Base-by-base conservation (phyloP, 2,329 filamentous ascomycete species). In the Penicillium brasilianum region DNA sequence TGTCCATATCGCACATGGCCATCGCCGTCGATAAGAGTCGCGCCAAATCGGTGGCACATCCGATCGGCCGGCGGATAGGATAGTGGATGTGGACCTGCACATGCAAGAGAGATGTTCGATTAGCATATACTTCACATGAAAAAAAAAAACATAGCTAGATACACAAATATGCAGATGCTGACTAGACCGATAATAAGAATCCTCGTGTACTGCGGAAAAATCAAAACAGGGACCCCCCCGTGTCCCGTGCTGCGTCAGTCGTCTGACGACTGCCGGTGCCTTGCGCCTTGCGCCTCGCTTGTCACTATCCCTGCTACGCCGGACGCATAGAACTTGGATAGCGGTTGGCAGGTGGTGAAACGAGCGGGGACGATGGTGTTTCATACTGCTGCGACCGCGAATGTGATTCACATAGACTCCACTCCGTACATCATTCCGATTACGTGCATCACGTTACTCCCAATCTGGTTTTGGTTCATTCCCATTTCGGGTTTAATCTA, bases 311-410 rank as follows among this genome's bases (percentile, higher is more conserved):
- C 54, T 49, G 43, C 30, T 34, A 41, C 34, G 46, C n/a, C 37
- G 25, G 43, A 32, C 30, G 48, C 48, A 56, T 49, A 11, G 44
- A 51, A 51, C 53, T 52, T 39, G 37, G 22, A 30, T 28, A 18
- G 51, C 37, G 4, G 46, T 36, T 37, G 50, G 32, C 30, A 25
- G 34, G 52, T 63, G 46, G 61, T 67, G 61, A 68, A 67, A 66
- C 65, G 59, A 57, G 60, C 53, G 39, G 60, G 62, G 59, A 14
- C 14, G 7, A 18, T 28, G 57, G 20, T 41, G 65, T 68, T 67
- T 67, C 63, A 67, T 58, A 53, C 48, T 54, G 37, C 44, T 52
- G 53, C 18, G 16, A 50, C 48, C 20, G 48, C 16, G 44, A 25
- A 18, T 18, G 30, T 18, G 44, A 48, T 48, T 30, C 44, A 48